Conservation (phyloP, 2,329 filamentous ascomycete genomes). For the Penicillium verrucosum region DNA sequence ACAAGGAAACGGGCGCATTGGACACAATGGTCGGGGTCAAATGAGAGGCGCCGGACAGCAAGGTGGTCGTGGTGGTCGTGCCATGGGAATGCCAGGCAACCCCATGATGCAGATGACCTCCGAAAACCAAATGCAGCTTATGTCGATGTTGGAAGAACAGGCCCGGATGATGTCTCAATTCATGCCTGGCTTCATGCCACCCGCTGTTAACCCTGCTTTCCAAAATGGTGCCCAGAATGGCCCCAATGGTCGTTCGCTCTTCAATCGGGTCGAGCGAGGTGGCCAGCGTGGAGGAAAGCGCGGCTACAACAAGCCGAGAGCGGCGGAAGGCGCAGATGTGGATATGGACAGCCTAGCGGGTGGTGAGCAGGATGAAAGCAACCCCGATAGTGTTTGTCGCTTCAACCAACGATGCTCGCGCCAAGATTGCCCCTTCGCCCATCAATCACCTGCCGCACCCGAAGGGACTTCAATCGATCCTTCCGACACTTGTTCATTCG, state of each 20-base stretch:
- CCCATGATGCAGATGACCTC: conserved; percentile 56
- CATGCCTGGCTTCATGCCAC: conserved; percentile 54
- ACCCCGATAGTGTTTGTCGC: conserved; percentile 70
- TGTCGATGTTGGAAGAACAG: conserved; percentile 79
- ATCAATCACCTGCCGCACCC: conserved; percentile 87
- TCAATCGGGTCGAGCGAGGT: conserved; percentile 63
- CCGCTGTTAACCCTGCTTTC: conserved; percentile 54
- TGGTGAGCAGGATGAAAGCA: conserved; percentile 52
- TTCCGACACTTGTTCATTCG: conserved; percentile 75
- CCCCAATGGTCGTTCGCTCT: conserved; percentile 60
- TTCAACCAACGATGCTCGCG: conserved; percentile 88
- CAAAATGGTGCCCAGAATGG: conserved; percentile 49
- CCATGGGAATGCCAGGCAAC: conserved; percentile 41
- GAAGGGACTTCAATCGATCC: conserved; percentile 74
- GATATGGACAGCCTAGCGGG: conserved; percentile 32
- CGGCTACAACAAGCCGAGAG: conserved; percentile 26
- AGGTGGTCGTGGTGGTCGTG: conserved; percentile 44
- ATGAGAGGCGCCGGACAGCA: conserved; percentile 63
- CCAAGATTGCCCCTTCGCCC: conserved; percentile 85
- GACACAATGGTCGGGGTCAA: conserved; percentile 67
- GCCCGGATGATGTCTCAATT: conserved; percentile 79
- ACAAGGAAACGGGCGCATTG: conserved; percentile 74
- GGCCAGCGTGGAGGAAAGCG: conserved; percentile 54
- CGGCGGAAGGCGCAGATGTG: conserved; percentile 28
- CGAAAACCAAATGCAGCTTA: conserved; percentile 70